phyloP scores from a whole-genome alignment of 1,284 basidiomycete species.

The Inonotus hispidus region DNA sequence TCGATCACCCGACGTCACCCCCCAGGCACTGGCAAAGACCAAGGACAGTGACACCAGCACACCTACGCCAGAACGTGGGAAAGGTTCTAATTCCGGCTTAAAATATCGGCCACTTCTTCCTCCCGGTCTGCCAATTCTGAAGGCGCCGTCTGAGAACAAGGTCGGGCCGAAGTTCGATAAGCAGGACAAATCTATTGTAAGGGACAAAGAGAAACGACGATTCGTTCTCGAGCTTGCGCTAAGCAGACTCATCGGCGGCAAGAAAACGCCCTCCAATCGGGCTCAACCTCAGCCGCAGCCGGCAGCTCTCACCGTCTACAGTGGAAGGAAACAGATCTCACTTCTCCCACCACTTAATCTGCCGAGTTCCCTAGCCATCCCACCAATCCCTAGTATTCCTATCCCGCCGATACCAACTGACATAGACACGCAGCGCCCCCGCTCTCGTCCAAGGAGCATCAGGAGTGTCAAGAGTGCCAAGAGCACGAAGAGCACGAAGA shows the following conservation, averaged over 20 bases:
- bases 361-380: neutral
- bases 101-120: neutral
- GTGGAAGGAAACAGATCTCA: neutral
- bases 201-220: neutral
- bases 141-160: neutral
- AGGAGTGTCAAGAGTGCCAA: neutral
- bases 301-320: neutral
- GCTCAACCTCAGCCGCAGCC: neutral
- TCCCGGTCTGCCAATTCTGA: neutral
- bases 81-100: neutral
- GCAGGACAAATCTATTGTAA: neutral
- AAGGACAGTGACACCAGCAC: neutral
- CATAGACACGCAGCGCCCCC: neutral
- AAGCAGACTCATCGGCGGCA: neutral
- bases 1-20: neutral
- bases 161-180: neutral
- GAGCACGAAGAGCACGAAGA: neutral
- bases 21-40: neutral
- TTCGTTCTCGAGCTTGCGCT: neutral
- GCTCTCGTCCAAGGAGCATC: neutral
- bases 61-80: neutral
- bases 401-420: neutral
- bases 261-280: neutral
- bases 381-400: neutral
- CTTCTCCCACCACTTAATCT: neutral